phyloP scores from a whole-genome alignment of 169 alveolate genomes.

The Prorocentrum cordatum region DNA sequence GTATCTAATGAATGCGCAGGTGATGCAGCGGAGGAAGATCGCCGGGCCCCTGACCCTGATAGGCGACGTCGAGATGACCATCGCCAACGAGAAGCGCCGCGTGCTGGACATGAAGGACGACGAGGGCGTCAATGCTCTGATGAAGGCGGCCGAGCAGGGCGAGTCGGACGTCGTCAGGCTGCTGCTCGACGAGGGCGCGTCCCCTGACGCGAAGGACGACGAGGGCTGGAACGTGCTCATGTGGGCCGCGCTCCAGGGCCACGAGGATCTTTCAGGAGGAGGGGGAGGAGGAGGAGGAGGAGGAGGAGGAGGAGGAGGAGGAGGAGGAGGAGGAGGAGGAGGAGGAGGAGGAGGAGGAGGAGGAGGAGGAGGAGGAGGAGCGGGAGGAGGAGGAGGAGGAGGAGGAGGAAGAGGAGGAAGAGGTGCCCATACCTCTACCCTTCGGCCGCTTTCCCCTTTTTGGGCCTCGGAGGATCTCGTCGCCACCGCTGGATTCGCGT shows the following conservation, averaged over 20 bases:
- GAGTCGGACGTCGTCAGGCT: constrained; percentile 46
- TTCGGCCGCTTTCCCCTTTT: too few species aligned
- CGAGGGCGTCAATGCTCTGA: constrained; percentile 59
- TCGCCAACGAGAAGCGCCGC: constrained; percentile 37
- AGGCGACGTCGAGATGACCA: background rate
- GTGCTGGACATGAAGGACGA: constrained; percentile 50
- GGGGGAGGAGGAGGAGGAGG: too few species aligned
- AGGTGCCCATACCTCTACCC: too few species aligned
- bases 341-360: too few species aligned
- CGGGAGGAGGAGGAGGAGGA: too few species aligned
- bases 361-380: too few species aligned
- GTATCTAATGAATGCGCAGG: constrained; percentile 9
- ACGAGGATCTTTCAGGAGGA: too few species aligned
- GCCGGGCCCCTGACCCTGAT: background rate
- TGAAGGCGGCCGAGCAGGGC: constrained; percentile 69
- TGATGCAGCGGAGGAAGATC: background rate
- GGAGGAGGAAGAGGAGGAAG: too few species aligned
- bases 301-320: too few species aligned
- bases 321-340: too few species aligned
- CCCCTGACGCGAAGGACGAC: constrained; percentile 46
- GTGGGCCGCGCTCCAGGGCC: constrained; percentile 61
- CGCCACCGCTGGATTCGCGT: too few species aligned
- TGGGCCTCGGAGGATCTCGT: too few species aligned
- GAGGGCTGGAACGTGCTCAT: constrained; percentile 54
- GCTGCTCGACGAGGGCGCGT: constrained; percentile 21